These are phyloP conservation scores for Populus hybrid DNA, from an alignment of 441 rosid genomes.

Conservation along the genomic window DNA sequence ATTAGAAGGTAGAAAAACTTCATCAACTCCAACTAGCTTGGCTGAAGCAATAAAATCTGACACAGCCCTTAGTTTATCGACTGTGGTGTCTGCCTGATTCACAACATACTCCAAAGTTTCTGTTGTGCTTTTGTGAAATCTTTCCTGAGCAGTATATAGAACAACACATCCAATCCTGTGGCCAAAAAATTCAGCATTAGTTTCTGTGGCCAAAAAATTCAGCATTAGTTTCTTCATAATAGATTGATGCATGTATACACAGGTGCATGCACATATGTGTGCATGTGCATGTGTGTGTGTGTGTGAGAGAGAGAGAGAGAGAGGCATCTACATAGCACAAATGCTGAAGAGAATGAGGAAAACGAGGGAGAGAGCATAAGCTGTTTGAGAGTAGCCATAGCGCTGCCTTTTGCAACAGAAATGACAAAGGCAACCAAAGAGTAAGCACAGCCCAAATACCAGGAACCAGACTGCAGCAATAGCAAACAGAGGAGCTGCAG, in stretches of 20 bases:
- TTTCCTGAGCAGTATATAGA: conserved; percentile 74
- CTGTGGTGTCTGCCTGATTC: conserved; percentile 62
- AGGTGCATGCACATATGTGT: too few species aligned
- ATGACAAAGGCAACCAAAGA: conserved; percentile 41
- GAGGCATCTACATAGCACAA: conserved; percentile 50
- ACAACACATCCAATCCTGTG: conserved; percentile 77
- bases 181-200: conserved; percentile 15
- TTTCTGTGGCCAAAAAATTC: background rate
- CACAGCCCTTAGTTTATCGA: conserved; percentile 54
- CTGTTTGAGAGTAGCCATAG: conserved; percentile 60
- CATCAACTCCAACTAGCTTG: conserved; percentile 60
- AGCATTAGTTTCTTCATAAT: background rate
- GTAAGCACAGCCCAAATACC: conserved; percentile 66
- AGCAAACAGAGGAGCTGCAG: conserved; percentile 69
- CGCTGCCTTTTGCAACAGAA: conserved; percentile 49
- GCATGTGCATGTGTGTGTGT: fast-evolving
- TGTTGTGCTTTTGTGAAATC: conserved; percentile 59
- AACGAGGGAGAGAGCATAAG: conserved; percentile 67
- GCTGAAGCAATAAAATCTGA: conserved; percentile 69
- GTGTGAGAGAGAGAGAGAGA: background rate
- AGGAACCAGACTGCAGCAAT: conserved; percentile 67
- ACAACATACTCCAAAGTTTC: conserved; percentile 69
- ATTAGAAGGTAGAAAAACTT: conserved; percentile 62
- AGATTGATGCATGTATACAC: background rate
- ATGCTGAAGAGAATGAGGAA: conserved; percentile 65